Evolutionary conservation across 2,329 filamentous ascomycete genomes (phyloP).

Genomic region (Ceratocystis variospora): DNA sequence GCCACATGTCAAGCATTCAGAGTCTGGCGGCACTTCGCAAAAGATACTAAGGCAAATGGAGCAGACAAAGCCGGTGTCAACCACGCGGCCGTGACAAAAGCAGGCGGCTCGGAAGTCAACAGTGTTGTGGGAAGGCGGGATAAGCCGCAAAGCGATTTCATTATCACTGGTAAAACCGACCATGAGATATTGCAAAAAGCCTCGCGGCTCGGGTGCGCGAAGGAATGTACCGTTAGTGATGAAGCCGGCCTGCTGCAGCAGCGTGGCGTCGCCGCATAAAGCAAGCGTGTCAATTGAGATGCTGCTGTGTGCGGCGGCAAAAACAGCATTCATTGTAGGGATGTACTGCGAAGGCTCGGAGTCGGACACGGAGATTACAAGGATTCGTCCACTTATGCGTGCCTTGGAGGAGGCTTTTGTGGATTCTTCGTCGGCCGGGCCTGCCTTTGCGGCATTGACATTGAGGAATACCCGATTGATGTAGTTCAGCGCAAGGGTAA

Average conservation of each 20-base stretch:
- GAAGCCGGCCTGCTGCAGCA: conserved; percentile 76
- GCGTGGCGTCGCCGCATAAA: conserved; percentile 71
- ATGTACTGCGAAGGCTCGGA: conserved; percentile 85
- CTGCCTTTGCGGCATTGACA: conserved; percentile 33
- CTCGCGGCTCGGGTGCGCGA: conserved; percentile 43
- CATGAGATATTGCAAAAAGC: conserved; percentile 85
- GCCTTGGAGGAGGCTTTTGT: conserved; percentile 43
- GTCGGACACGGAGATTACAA: conserved; percentile 80
- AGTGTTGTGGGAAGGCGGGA: conserved; percentile 66
- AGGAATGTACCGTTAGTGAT: conserved; percentile 47
- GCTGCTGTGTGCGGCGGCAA: conserved; percentile 75
- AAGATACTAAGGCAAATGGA: conserved; percentile 94
- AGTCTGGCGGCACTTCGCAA: conserved; percentile 49
- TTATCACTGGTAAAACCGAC: conserved; percentile 68
- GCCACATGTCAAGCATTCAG: conserved; percentile 70
- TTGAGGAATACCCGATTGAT: conserved; percentile 70
- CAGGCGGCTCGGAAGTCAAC: conserved; percentile 98
- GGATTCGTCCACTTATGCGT: conserved; percentile 47
- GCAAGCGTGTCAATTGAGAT: conserved; percentile 90
- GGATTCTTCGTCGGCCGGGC: conserved; percentile 28
- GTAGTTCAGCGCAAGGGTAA: conserved; percentile 78
- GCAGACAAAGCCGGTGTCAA: conserved; percentile 89
- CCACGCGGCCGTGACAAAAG: conserved; percentile 84
- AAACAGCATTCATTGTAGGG: conserved; percentile 95
- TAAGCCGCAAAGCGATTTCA: conserved; percentile 45